Conservation (phyloP, 345 rosid genomes). For the Orychophragmus violaceus region DNA sequence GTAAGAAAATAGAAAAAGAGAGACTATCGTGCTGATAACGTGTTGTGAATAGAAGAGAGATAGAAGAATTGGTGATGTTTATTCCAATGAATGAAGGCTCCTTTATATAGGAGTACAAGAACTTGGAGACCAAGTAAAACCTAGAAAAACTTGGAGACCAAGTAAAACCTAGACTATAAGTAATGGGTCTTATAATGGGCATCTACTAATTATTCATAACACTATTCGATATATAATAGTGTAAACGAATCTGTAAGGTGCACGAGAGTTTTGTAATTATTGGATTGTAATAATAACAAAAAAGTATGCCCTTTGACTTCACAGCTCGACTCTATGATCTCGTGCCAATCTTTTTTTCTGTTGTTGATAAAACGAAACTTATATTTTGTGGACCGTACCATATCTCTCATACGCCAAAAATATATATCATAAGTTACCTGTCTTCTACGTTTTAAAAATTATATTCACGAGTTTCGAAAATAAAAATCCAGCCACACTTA, state of each 20-base stretch:
- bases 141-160: no score
- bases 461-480: neutral
- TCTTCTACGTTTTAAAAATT: conserved; percentile 2
- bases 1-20: no score
- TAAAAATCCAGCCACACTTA: neutral
- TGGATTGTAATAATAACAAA: conserved; percentile 18
- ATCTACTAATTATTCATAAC: no score
- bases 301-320: conserved; percentile 28
- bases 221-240: neutral
- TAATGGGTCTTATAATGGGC: no score
- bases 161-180: no score
- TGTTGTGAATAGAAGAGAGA: no score
- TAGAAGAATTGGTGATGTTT: no score
- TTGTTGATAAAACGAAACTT: neutral
- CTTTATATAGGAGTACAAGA: no score
- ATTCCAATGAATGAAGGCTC: no score
- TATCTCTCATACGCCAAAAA: conserved; percentile 18
- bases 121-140: no score
- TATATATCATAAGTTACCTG: conserved; percentile 14
- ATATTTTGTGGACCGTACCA: conserved; percentile 29
- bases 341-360: conserved; percentile 21
- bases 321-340: conserved; percentile 22
- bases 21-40: no score
- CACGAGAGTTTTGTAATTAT: conserved; percentile 33
- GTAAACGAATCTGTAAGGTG: conserved; percentile 21